A percentile compares a stretch with the other conserved stretches of the same genome.
Evolutionary conservation across 495 filamentous ascomycete species (phyloP).

Genomic region (Xylaria grammica): DNA sequence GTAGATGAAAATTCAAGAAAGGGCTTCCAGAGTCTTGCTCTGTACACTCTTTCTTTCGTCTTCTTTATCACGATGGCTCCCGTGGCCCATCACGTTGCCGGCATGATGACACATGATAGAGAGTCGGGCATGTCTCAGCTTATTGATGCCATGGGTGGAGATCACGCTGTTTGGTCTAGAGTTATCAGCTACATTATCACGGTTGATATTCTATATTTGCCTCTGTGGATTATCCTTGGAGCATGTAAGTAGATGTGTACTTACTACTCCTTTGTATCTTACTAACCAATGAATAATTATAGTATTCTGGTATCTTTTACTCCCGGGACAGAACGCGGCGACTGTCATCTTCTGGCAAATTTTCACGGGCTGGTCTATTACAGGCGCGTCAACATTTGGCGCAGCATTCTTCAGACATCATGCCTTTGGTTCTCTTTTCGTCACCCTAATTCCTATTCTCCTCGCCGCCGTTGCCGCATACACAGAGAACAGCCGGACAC

Average conservation of each 20-base stretch:
- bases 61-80: constrained; percentile 67
- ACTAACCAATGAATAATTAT: constrained; percentile 48
- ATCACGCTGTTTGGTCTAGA: constrained; percentile 45
- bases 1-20: constrained; percentile 57
- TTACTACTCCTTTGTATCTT: constrained; percentile 49
- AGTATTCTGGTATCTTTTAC: constrained; percentile 50
- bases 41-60: constrained; percentile 60
- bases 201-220: constrained; percentile 30
- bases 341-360: constrained; percentile 62
- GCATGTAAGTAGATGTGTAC: constrained; percentile 21
- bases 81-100: constrained; percentile 66
- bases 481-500: constrained; percentile 23
- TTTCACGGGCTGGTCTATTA: constrained; percentile 60
- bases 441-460: constrained; percentile 59
- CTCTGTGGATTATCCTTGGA: constrained; percentile 33
- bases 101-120: constrained; percentile 68
- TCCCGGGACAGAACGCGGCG: constrained; percentile 55
- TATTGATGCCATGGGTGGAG: constrained; percentile 71
- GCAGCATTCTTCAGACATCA: constrained; percentile 69
- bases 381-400: constrained; percentile 64
- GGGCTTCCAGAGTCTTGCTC: constrained; percentile 65
- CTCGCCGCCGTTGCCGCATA: constrained; percentile 62
- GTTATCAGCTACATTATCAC: constrained; percentile 32
- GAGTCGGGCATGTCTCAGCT: constrained; percentile 70
- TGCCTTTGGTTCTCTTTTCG: constrained; percentile 66